These are phyloP conservation scores for Trichaptum fuscoviolaceum DNA, from an alignment of 768 basidiomycete species.

Conservation along the genomic window DNA sequence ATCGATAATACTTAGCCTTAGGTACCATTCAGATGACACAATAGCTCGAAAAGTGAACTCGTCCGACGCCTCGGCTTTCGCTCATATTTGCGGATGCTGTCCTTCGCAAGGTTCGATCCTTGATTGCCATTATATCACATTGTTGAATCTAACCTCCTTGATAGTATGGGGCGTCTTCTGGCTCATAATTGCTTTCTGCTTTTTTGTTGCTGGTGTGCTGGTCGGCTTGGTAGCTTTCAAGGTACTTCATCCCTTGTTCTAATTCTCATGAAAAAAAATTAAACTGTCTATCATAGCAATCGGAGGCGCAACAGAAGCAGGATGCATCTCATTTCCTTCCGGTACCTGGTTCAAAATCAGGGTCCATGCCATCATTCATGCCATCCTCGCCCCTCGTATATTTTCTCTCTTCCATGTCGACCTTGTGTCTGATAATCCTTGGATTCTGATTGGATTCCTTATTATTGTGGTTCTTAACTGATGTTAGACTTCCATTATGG, in stretches of 20 bases:
- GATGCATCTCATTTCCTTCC: conserved; percentile 56
- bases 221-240: conserved; percentile 82
- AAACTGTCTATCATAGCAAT: conserved; percentile 38
- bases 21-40: conserved; percentile 59
- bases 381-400: neutral
- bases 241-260: conserved; percentile 33
- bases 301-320: conserved; percentile 47
- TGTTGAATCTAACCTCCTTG: neutral
- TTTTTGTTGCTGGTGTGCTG: conserved; percentile 71
- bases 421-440: neutral
- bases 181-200: conserved; percentile 68
- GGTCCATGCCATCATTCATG: conserved; percentile 16
- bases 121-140: conserved; percentile 7
- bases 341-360: conserved; percentile 45
- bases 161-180: conserved; percentile 90
- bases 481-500: neutral
- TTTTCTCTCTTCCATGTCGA: neutral
- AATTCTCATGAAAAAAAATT: neutral
- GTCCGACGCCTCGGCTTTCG: conserved; percentile 85
- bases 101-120: conserved; percentile 61
- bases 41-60: conserved; percentile 77
- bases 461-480: neutral
- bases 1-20: neutral
- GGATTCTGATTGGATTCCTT: neutral
- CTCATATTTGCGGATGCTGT: conserved; percentile 79